These are phyloP conservation scores for Escovopsis sp. DNA, from an alignment of 2,329 filamentous ascomycete genomes.

Conservation along the genomic window DNA sequence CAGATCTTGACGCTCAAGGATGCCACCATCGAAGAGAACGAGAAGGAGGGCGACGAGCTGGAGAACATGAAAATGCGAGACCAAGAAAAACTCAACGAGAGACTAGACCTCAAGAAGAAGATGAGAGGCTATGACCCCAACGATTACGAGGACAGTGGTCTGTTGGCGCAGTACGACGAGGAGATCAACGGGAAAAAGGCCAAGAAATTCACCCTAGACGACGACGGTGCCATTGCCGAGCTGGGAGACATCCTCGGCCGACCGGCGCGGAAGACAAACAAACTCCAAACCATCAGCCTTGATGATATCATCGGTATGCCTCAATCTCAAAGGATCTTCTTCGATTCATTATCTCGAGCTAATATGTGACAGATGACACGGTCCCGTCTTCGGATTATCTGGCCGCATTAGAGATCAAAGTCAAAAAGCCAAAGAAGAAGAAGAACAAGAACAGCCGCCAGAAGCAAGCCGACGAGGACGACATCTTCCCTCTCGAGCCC, in stretches of 20 bases:
- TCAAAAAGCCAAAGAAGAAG: conserved; percentile 93
- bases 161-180: conserved; percentile 88
- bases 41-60: conserved; percentile 81
- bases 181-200: conserved; percentile 83
- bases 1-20: conserved; percentile 94
- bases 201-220: conserved; percentile 78
- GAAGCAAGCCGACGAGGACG: conserved; percentile 50
- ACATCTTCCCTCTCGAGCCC: conserved; percentile 34
- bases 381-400: conserved; percentile 65
- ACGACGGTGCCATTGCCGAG: conserved; percentile 54
- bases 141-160: conserved; percentile 48
- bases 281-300: conserved; percentile 58
- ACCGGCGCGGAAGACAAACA: conserved; percentile 40
- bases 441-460: conserved; percentile 64
- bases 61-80: conserved; percentile 62
- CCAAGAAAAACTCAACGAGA: conserved; percentile 58
- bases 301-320: conserved; percentile 51
- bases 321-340: no score
- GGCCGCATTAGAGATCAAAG: conserved; percentile 72
- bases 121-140: conserved; percentile 80
- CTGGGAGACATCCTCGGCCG: conserved; percentile 40
- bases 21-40: conserved; percentile 66
- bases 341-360: neutral
- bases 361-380: conserved; percentile 10
- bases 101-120: conserved; percentile 77